Base-by-base conservation (phyloP, 257 asterid species). In the Fraxinus americana region DNA sequence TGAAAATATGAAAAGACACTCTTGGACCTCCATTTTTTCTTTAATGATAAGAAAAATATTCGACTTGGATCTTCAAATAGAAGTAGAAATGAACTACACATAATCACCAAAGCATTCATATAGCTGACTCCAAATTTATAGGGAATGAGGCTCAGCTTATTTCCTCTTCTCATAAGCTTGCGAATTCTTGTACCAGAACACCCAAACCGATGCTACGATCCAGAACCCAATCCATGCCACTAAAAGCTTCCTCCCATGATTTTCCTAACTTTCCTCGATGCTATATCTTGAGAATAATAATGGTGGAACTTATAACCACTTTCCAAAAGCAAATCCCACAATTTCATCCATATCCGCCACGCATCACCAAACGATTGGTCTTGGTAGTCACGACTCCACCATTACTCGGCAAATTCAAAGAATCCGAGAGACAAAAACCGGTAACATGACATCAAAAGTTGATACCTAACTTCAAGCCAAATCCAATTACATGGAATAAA, bases 381-480 rank as follows among this genome's bases (percentile, higher is more conserved):
- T 92, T 92, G 74, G 85, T 79, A 71, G 86, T 92, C 98, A 93
- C 89, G 67, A 83, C 80, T 87, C 86, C 87, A 72, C 91, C 96
- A 83, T 90, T 83, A 82, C 87, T 86, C 48, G 89, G 80, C 97
- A 94, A 90, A 82, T 86, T 86, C 86, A 96, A 75, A 73, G 92
- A 92, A 73, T 93, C 81, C 81, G n/a, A 90, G 70, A 61, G 92
- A 90, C 57, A 93, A 57, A 85, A 91, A 88, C 92, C 94, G 91
- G 86, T 78, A 85, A 80, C 97, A 92, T 72, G 91, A 87, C 87
- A 90, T 38, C 86, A 86, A 84, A 73, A 95, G 75, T 80, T 93
- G 85, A 86, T 91, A 89, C 97, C 94, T 86, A 89, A 89, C 88
- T 95, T 95, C 88, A 90, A 72, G 69, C 97, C 96, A 84, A 95